Percentiles rank a stretch among this genome's conserved stretches.
phyloP scores from a whole-genome alignment of 2,329 filamentous ascomycete genomes.

The Neopestalotiopsis rosae region DNA sequence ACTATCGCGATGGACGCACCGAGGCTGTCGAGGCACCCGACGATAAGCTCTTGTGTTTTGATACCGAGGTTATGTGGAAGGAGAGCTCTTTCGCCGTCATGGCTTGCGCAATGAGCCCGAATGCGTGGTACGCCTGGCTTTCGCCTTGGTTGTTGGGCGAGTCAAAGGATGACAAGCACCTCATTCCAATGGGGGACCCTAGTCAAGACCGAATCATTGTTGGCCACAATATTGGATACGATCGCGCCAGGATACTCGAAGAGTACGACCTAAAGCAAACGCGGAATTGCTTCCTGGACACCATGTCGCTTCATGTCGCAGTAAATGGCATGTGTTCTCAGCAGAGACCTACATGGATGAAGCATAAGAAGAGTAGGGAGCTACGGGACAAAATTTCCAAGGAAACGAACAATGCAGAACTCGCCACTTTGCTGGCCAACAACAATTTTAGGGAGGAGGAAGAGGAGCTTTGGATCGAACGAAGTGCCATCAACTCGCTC shows the following conservation, averaged over 20 bases:
- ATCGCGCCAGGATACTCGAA: slow-evolving; percentile 84
- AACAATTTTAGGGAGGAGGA: slow-evolving; percentile 78
- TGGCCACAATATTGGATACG: slow-evolving; percentile 95
- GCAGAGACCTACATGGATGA: slow-evolving; percentile 97
- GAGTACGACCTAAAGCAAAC: slow-evolving; percentile 88
- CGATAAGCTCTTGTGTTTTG: slow-evolving; percentile 85
- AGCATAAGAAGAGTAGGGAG: slow-evolving; percentile 89
- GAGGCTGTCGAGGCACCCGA: slow-evolving; percentile 78
- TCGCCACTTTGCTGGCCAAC: slow-evolving; percentile 73
- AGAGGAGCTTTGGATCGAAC: slow-evolving; percentile 92
- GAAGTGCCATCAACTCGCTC: slow-evolving; percentile 93
- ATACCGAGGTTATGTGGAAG: slow-evolving; percentile 97
- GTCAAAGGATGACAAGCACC: slow-evolving; percentile 75
- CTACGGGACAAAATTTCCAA: slow-evolving; percentile 78
- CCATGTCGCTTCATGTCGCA: slow-evolving; percentile 97
- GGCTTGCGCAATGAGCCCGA: slow-evolving; percentile 90
- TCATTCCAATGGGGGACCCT: slow-evolving; percentile 86
- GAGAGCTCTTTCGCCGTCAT: slow-evolving; percentile 92
- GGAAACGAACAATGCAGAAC: slow-evolving; percentile 72
- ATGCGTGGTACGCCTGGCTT: slow-evolving; percentile 95
- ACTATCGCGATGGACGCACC: slow-evolving; percentile 72
- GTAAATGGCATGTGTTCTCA: slow-evolving; percentile 99
- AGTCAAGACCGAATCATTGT: slow-evolving; percentile 77
- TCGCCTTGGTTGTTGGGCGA: slow-evolving; percentile 94
- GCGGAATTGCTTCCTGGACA: slow-evolving; percentile 88